Base-by-base conservation (phyloP, 805 yeast species). In the Candida fluviatilis region DNA sequence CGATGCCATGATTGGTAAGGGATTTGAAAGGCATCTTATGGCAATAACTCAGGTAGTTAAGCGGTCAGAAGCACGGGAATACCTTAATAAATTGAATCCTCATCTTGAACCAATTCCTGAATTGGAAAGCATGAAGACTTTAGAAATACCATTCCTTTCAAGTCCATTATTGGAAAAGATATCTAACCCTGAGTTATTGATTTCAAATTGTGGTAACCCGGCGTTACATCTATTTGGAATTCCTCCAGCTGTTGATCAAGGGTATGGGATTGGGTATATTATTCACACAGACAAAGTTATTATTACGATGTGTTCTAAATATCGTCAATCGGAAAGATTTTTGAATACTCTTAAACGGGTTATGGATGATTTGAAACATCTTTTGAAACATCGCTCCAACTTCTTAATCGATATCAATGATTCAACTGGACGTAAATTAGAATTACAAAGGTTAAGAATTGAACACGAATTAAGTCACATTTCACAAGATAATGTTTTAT, bases 181-280 rank as follows among this genome's bases (percentile, higher is more conserved):
- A n/a, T 39, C 55, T 4, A 41, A 51, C 7, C 71, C 73, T 0
- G 73, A 66, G 38, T 44, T 68, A 18, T 54, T 68, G 36, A 84
- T 93, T 4, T 80, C 90, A 13, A 89, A 89, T 60, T 89, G 97
- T 65, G 96, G 96, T 27, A 89, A 89, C 57, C 95, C 95, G 4
- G 84, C 95, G 1, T 69, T 89, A 40, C 80, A 84, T 45, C 69
- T 83, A 35, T 89, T 89, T 66, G 97, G 97, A 0, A 89, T 89
- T 54, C 95, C 96, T 3, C 96, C 97, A 2, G 90, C 88, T 1
- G 72, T 84, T 11, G 83, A 88, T 34, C 90, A 86, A 53, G 97
- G 97, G 2, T 88, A 83, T 59, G 96, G 96, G n/a, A 75, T 89
- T 26, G 96, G 95, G 4, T 89, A 89, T 57, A 86, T 89, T 48